These are phyloP conservation scores for Venturia asperata DNA, from an alignment of 2,329 filamentous ascomycete species.

Conservation along the genomic window DNA sequence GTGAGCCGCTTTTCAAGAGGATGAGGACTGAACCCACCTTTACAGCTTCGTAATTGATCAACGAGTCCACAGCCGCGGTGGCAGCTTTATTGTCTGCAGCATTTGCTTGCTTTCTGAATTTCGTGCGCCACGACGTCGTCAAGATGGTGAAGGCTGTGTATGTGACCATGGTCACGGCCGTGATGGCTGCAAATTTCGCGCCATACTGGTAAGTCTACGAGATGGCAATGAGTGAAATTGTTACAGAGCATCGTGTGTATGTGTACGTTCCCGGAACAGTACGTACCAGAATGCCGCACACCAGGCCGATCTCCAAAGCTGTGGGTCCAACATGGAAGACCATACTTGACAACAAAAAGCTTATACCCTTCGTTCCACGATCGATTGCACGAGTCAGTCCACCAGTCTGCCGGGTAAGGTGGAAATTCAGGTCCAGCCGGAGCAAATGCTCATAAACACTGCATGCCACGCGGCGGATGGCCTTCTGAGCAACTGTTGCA, in stretches of 20 bases:
- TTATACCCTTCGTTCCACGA: constrained; percentile 95
- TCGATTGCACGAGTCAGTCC: constrained; percentile 91
- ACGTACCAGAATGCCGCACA: constrained; percentile 80
- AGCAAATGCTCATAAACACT: constrained; percentile 91
- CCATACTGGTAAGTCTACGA: constrained; percentile 83
- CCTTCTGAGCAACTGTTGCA: constrained; percentile 93
- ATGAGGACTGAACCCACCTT: constrained; percentile 45
- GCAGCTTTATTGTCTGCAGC: constrained; percentile 93
- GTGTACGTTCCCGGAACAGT: constrained; percentile 23
- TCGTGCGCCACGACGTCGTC: constrained; percentile 94
- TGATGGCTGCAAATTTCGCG: constrained; percentile 83
- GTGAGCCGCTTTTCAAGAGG: background rate
- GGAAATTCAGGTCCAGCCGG: constrained; percentile 84
- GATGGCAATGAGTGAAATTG: constrained; percentile 20
- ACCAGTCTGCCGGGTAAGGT: constrained; percentile 88
- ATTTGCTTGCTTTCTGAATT: constrained; percentile 91
- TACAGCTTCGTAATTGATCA: constrained; percentile 98
- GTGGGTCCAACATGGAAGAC: constrained; percentile 96
- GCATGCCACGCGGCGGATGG: constrained; percentile 81
- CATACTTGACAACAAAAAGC: constrained; percentile 94
- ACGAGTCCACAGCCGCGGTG: constrained; percentile 88
- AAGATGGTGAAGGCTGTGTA: constrained; percentile 96
- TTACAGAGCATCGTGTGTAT: background rate
- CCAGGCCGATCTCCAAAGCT: constrained; percentile 85
- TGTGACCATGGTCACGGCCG: constrained; percentile 79